phyloP scores from a whole-genome alignment of 176 grass and related monocot genomes.

The Tuctoria greenei region DNA sequence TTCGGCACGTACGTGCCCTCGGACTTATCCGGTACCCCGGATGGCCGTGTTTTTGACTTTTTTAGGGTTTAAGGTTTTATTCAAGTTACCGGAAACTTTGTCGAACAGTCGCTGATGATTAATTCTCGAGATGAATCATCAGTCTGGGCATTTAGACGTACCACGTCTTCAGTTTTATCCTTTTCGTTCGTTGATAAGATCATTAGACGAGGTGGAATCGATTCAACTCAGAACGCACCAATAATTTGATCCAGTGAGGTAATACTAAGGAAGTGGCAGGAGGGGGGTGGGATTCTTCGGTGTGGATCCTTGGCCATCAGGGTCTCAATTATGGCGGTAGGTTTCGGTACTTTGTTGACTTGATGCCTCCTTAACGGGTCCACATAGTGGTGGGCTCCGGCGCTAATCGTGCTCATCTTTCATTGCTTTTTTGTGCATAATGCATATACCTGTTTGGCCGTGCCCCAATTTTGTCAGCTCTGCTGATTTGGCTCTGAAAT shows the following conservation, averaged over 20 bases:
- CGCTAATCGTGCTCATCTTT: constrained; percentile 29
- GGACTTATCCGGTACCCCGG: background rate
- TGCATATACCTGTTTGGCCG: background rate
- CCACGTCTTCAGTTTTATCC: background rate
- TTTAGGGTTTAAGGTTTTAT: background rate
- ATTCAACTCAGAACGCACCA: background rate
- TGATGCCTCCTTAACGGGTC: constrained; percentile 38
- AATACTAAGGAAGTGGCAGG: background rate
- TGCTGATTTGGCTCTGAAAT: constrained; percentile 9
- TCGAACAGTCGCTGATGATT: background rate
- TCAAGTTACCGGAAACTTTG: background rate
- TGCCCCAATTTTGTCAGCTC: constrained; percentile 18
- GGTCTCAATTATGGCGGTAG: constrained; percentile 46
- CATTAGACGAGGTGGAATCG: background rate
- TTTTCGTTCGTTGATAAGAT: constrained; percentile 7
- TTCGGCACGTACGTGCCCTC: background rate
- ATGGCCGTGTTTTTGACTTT: background rate
- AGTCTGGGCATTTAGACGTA: background rate
- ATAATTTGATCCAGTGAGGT: constrained; percentile 17
- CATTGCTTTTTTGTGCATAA: constrained; percentile 26
- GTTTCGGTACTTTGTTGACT: constrained; percentile 38
- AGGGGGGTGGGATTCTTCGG: background rate
- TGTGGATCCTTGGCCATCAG: constrained; percentile 19
- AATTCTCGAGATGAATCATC: constrained; percentile 1
- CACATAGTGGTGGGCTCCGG: constrained; percentile 47